A percentile compares a stretch with the other conserved stretches of the same genome.
Conservation (phyloP, 139 green algal genomes). For the Picochlorum sp. region DNA sequence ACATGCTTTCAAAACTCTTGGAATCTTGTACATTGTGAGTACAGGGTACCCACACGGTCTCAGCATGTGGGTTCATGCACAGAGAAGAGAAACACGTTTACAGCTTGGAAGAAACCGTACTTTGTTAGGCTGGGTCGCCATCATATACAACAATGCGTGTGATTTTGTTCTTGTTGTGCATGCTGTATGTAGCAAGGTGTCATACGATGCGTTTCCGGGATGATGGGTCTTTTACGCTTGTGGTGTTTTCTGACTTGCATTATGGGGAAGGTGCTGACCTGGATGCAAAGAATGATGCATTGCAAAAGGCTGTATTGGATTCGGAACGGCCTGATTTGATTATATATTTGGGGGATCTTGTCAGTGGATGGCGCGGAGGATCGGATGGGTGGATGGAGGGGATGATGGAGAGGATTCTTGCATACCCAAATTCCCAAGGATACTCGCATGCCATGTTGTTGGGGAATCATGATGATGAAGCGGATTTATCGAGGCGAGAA, state of each 20-base stretch:
- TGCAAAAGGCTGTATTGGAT: slow-evolving; percentile 2
- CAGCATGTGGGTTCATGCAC: too few relatives aligned
- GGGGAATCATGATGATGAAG: slow-evolving; percentile 38
- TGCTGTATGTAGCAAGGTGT: too few relatives aligned
- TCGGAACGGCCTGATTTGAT: slow-evolving; percentile 25
- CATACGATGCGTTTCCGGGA: slow-evolving; percentile 6
- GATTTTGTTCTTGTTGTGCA: neutral
- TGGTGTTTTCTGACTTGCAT: slow-evolving; percentile 35
- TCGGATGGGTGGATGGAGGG: slow-evolving; percentile 18
- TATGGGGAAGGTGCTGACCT: slow-evolving; percentile 12
- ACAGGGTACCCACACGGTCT: neutral
- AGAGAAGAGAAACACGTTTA: too few relatives aligned
- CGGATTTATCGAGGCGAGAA: slow-evolving; percentile 19
- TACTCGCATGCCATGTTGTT: slow-evolving; percentile 24
- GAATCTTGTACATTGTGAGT: neutral
- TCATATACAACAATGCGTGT: neutral
- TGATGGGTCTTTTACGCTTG: slow-evolving; percentile 27
- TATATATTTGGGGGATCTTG: slow-evolving; percentile 32
- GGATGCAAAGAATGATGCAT: slow-evolving; percentile 6
- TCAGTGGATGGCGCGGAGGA: slow-evolving; percentile 21
- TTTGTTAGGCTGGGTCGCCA: neutral
- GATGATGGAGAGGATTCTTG: slow-evolving; percentile 21
- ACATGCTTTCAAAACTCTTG: too few relatives aligned
- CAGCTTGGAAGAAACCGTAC: too few relatives aligned
- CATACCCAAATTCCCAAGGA: neutral